These are phyloP conservation scores for Calonectria pseudoreteaudii DNA, from an alignment of 2,329 filamentous ascomycete species.

Conservation along the genomic window DNA sequence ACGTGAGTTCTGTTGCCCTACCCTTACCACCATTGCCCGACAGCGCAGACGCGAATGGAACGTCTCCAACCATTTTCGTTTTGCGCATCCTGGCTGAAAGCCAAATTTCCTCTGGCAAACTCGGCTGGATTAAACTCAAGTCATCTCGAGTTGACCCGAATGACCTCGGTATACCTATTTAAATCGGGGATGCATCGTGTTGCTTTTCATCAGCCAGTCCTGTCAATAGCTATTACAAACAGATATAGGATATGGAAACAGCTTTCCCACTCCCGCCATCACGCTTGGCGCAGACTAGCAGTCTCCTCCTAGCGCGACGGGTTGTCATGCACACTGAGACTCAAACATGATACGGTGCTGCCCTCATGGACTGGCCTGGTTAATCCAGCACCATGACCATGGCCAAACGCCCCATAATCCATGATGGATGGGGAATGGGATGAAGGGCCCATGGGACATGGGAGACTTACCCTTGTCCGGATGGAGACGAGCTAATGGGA, in stretches of 20 bases:
- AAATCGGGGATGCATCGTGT: not conserved
- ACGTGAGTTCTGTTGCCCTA: too few relatives aligned
- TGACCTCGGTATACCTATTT: not conserved
- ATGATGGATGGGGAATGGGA: conserved; percentile 21
- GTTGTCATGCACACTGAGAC: not conserved
- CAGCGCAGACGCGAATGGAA: not conserved
- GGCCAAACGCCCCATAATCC: conserved; percentile 21
- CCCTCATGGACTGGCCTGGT: conserved; percentile 2
- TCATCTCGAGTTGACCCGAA: conserved; percentile 11
- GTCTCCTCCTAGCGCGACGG: not conserved
- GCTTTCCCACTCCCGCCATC: not conserved
- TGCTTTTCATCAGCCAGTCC: conserved; percentile 7
- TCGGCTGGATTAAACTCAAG: conserved; percentile 21
- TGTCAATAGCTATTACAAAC: conserved; percentile 22
- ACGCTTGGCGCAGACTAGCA: conserved; percentile 14
- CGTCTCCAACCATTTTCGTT: not conserved
- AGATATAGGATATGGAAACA: conserved; percentile 7
- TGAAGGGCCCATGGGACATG: conserved; percentile 21
- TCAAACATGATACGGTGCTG: conserved; percentile 6
- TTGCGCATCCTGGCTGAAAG: conserved; percentile 2
- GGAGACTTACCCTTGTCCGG: conserved; percentile 11
- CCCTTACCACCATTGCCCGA: not conserved
- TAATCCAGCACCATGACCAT: conserved; percentile 13
- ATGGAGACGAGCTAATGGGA: conserved; percentile 12
- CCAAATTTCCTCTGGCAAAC: conserved; percentile 6